Evolutionary conservation across 169 alveolate genomes (phyloP), one percentile per base, ranked within the genome.

Genomic region (Theileria annulata): DNA sequence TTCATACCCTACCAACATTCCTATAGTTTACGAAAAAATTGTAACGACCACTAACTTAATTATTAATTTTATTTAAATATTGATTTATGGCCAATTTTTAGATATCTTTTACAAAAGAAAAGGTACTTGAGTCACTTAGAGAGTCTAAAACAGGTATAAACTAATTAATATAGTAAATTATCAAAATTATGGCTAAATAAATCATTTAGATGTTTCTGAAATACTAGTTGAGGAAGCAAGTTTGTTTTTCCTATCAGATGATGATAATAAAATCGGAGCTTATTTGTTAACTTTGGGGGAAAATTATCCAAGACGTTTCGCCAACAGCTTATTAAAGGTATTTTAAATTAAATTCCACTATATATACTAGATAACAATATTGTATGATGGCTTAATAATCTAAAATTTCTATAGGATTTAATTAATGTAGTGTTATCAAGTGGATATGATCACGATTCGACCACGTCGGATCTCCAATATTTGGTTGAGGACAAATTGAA

Each of bases 251-350:
- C n/a, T 49, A 25, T 25, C 75, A 42, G 85, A 82, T 3, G 80
- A 74, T 13, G 28, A 15, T 1, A 13, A 13, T 0, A 59, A 25
- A n/a, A 33, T 17, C 0, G 88, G 79, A 17, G 69, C 71, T 10
- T 49, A 66, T 17, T 74, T 70, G 5, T 75, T 82, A 60, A 49
- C 79, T 15, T 10, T 33, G 47, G 80, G 72, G 3, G 76, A 74
- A n/a, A 25, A 25, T 21, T 82, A 82, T 64, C 85, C 88, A 0
- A 59, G 60, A 31, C 21, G 88, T 37, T 67, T 82, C 1, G 88
- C 66, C 3, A 51, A 67, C 42, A 47, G 51, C 70, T n/a, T 82
- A 47, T 35, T 82, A 42, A 77, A 33, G 37, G 88, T 82, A 42
- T 3, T 42, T 75, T 8, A 73, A 30, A 51, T 5, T 27, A 4